These are phyloP conservation scores for Globisporangium spiculum DNA, from an alignment of 352 stramenopile genomes.

Conservation along the genomic window DNA sequence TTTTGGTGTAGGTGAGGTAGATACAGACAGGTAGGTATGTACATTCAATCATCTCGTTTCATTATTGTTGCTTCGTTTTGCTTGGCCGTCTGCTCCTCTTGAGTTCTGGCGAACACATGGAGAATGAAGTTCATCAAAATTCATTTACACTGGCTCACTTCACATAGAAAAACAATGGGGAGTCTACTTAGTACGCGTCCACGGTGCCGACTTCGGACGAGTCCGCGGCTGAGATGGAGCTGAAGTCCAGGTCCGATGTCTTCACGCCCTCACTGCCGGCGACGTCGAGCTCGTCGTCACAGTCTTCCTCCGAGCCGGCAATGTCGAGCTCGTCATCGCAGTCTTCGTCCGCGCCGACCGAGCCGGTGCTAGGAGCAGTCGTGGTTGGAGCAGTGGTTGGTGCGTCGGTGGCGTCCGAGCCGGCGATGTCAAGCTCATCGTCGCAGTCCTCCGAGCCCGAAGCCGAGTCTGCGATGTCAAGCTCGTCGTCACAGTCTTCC, in stretches of 20 bases:
- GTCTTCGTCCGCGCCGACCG: conserved; percentile 11
- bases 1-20: neutral
- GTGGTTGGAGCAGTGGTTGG: too few relatives aligned
- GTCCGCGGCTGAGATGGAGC: conserved; percentile 20
- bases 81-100: neutral
- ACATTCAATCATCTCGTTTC: conserved; percentile 2
- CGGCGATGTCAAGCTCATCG: conserved; percentile 24
- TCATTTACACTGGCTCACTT: conserved; percentile 9
- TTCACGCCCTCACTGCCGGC: conserved; percentile 22
- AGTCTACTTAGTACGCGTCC: conserved; percentile 23
- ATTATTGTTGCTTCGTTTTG: neutral
- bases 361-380: conserved; percentile 29
- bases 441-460: conserved; percentile 16
- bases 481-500: conserved; percentile 18
- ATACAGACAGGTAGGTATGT: neutral
- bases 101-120: neutral
- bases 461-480: conserved; percentile 6
- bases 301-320: conserved; percentile 14
- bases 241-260: conserved; percentile 34
- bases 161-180: conserved; percentile 23
- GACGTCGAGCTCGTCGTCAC: conserved; percentile 27
- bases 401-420: neutral
- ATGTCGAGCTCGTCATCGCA: conserved; percentile 23
- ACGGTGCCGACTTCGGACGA: conserved; percentile 22
- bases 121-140: conserved; percentile 1